phyloP scores from a whole-genome alignment of 2,329 filamentous ascomycete species.

The Fusarium mundagurra region DNA sequence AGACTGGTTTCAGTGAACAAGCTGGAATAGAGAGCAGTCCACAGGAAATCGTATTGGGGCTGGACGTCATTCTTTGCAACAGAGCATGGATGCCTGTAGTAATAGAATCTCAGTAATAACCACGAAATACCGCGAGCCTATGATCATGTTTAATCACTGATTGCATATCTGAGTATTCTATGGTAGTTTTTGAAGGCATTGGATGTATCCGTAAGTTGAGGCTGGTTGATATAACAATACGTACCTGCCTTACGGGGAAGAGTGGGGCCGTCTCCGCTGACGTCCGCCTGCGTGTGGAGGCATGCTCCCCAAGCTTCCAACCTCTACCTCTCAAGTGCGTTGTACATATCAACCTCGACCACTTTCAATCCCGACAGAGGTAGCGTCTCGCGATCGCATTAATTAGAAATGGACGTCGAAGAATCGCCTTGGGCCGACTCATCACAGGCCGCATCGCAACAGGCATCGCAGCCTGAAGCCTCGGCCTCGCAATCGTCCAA shows the following conservation, averaged over 20 bases:
- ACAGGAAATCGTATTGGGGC: neutral
- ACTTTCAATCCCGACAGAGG: slow-evolving; percentile 16
- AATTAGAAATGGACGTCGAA: slow-evolving; percentile 58
- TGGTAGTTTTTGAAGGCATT: neutral
- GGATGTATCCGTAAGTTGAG: neutral
- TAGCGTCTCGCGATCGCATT: slow-evolving; percentile 6
- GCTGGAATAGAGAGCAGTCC: neutral
- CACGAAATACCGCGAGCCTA: neutral
- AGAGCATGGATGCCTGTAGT: neutral
- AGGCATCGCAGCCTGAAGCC: slow-evolving; percentile 44
- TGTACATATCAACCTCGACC: neutral
- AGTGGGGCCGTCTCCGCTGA: slow-evolving; percentile 39
- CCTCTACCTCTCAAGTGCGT: slow-evolving; percentile 31
- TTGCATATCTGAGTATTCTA: neutral
- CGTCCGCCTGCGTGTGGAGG: slow-evolving; percentile 27
- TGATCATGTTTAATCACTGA: no score
- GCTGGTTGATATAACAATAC: slow-evolving; percentile 3
- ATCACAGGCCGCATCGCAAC: slow-evolving; percentile 47
- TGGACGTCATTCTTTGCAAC: neutral
- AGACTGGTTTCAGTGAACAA: neutral
- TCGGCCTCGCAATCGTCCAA: slow-evolving; percentile 45
- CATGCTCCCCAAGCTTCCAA: slow-evolving; percentile 36
- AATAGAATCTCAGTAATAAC: neutral
- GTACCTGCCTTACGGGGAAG: slow-evolving; percentile 31
- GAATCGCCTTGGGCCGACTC: slow-evolving; percentile 66